Evolutionary conservation across 371 early-diverging fungal genomes (phyloP), one percentile per base, ranked within the genome.

Genomic region (Dinochytrium kinnereticum): DNA sequence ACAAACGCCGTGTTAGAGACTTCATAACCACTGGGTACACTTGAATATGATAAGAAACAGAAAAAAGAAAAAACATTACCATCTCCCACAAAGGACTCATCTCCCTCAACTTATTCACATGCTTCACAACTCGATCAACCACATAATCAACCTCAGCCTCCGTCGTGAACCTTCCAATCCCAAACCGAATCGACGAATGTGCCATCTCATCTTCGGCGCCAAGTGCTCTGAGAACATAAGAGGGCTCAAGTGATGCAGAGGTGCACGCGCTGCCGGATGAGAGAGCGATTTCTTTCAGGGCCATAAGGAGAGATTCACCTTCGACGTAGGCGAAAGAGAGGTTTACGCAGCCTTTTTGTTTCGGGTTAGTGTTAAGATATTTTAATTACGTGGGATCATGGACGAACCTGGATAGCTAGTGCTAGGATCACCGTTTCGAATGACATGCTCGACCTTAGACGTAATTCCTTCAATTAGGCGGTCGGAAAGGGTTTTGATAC

Each of bases 11-110:
- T 19, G 19, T 44, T 44, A 7, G 19, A 44, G 19, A 44, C 44
- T 44, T n/a, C n/a, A n/a, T n/a, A n/a, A n/a, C n/a, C n/a, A n/a
- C n/a, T n/a, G n/a, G n/a, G n/a, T n/a, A n/a, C n/a, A 13, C 15
- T 0, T 21, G 1, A 57, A 64, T 2, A 39, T 2, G 28, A 53
- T 15, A 2, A 30, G 28, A 17, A 68, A 2, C 10, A 53, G 33
- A 13, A 30, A 2, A 50, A 26, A 40, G 31, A 71, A 17, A 1
- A 49, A 17, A 24, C 15, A 70, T 57, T 34, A 83, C 84, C 81
- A 82, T 99, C 85, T 99, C 99, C 96, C 98, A 99, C 40, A 99
- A 89, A 15, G 99, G 99, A 51, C 94, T 94, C 95, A 99, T 95
- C 71, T 99, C 99, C 73, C 99, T 86, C 77, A 99, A 82, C 76